A percentile compares a stretch with the other conserved stretches of the same genome.
These are phyloP conservation scores for Nakazawaea wickerhamii DNA, from an alignment of 805 yeast genomes.

Conservation along the genomic window DNA sequence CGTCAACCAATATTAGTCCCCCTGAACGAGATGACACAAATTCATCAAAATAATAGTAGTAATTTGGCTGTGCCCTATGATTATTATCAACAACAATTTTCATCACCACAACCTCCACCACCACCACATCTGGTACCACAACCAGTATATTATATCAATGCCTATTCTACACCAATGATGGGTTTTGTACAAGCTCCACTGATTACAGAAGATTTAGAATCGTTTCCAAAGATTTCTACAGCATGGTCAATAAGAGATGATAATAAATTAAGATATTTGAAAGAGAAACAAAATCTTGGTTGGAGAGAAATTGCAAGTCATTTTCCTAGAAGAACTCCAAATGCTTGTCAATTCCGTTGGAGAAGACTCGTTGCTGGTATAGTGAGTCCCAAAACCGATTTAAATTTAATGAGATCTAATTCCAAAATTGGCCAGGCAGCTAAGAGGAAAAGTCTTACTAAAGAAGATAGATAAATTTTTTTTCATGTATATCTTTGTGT, in stretches of 20 bases:
- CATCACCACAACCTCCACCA: conserved; percentile 6
- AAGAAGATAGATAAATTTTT: too few species aligned
- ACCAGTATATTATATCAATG: background rate
- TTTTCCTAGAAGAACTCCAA: conserved; percentile 77
- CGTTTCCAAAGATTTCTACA: conserved; percentile 24
- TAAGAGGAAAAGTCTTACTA: background rate
- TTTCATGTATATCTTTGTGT: too few species aligned
- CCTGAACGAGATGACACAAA: background rate
- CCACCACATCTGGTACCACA: conserved; percentile 4
- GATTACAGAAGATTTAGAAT: conserved; percentile 2
- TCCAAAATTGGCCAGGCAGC: too few species aligned
- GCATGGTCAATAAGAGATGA: conserved; percentile 83
- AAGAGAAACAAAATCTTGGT: conserved; percentile 78
- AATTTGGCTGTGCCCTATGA: background rate
- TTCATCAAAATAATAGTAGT: background rate
- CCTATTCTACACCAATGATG: background rate
- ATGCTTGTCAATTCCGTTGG: conserved; percentile 90
- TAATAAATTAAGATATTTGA: conserved; percentile 61
- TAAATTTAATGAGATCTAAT: background rate
- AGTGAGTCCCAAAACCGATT: conserved; percentile 14
- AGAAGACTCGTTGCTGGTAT: conserved; percentile 50
- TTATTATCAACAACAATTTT: conserved; percentile 7
- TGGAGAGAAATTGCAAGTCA: conserved; percentile 85
- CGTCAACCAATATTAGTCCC: background rate
- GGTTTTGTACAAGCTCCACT: conserved; percentile 4